Evolutionary conservation across 768 basidiomycete genomes (phyloP), one percentile per base, ranked within the genome.

Genomic region (Cystofilobasidium macerans): DNA sequence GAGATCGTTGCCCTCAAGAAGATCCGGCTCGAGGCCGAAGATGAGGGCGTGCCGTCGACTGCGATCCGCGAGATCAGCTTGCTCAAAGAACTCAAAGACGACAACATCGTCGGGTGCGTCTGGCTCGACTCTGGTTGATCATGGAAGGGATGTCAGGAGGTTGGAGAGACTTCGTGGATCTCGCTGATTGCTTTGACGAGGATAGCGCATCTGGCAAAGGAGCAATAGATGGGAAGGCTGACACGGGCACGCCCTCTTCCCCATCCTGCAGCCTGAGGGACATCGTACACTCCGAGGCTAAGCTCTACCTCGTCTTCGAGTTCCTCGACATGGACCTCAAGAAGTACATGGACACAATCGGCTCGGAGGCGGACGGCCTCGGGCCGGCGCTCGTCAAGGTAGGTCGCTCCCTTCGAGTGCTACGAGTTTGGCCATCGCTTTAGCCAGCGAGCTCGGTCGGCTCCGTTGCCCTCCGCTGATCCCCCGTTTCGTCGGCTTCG

Each of bases 11-110:
- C 95, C 28, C 80, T 98, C 70, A 99, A 99, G 84, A 99, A 99
- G 82, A 98, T 99, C 75, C 80, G 95, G 45, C 84, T 99, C 32
- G 95, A 98, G 75, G 91, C 92, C 22, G 95, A 98, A 77, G 95
- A 99, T 74, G 95, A 99, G 76, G 95, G 95, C 56, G 95, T 99
- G 26, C 95, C 95, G 12, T 89, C 87, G 70, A 99, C 95, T 5
- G 93, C 94, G 63, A 99, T 99, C 73, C 84, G 95, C 60, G 95
- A 99, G 80, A 99, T 99, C 77, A 91, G 89, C 78, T 78, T 99
- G 69, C 78, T 99, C 71, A 99, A 98, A 77, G 95, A 99, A 75
- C 82, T 99, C 72, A 89, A 88, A 76, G 88, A 98, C 75, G 89
- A 91, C 40, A 89, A 97, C 75, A 89, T 98, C 73, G 95, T 99